phyloP scores from a whole-genome alignment of 164 flowering plant genomes.

The Stephania japonica region DNA sequence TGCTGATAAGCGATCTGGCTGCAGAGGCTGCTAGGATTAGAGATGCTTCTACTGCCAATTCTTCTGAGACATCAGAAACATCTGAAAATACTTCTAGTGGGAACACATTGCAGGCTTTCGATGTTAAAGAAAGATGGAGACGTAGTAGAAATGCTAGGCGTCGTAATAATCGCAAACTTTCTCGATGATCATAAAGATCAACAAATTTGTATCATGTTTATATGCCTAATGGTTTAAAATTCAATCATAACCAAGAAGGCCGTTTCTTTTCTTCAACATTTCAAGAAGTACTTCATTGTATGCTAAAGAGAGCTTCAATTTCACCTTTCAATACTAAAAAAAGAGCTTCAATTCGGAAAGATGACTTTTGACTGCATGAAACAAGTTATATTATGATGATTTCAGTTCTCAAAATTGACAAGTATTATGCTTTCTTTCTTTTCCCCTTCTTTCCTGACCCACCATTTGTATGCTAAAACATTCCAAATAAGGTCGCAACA shows the following conservation, averaged over 20 bases:
- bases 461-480: background rate
- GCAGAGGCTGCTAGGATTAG: constrained; percentile 73
- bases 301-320: background rate
- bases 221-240: background rate
- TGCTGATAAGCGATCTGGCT: constrained; percentile 62
- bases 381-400: background rate
- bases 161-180: constrained; percentile 13
- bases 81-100: constrained; percentile 13
- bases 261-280: too few species aligned
- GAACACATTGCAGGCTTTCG: constrained; percentile 12
- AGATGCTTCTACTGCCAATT: constrained; percentile 16
- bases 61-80: background rate
- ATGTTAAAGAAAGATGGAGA: constrained; percentile 71
- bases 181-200: constrained; percentile 13
- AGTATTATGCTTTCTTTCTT: background rate
- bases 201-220: background rate
- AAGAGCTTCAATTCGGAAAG: background rate
- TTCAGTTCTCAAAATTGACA: background rate
- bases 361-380: background rate
- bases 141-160: constrained; percentile 40
- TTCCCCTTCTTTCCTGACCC: background rate
- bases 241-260: too few species aligned
- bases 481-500: background rate
- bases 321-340: background rate
- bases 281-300: too few species aligned